Conservation (phyloP, 208 protist genomes). For the Leishmania lainsoni region DNA sequence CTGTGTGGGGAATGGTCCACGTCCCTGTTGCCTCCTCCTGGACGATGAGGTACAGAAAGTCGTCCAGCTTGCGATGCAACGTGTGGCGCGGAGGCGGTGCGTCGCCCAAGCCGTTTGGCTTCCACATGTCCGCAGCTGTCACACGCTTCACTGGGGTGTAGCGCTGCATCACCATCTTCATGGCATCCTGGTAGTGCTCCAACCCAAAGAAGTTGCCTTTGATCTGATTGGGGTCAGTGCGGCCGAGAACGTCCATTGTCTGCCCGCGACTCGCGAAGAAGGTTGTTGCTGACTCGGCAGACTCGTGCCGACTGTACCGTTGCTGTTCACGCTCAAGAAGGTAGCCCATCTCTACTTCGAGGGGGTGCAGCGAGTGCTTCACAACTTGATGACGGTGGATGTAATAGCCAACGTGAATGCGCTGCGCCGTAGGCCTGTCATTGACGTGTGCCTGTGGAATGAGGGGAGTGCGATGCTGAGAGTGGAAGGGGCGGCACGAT, state of each 20-base stretch:
- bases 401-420: slow-evolving; percentile 67
- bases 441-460: slow-evolving; percentile 61
- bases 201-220: slow-evolving; percentile 78
- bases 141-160: slow-evolving; percentile 68
- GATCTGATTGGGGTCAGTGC: slow-evolving; percentile 69
- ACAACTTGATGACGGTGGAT: slow-evolving; percentile 77
- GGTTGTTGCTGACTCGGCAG: slow-evolving; percentile 65
- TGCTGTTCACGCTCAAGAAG: slow-evolving; percentile 82
- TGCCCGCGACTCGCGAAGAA: slow-evolving; percentile 72
- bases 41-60: slow-evolving; percentile 83
- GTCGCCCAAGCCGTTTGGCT: slow-evolving; percentile 33
- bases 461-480: slow-evolving; percentile 80
- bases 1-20: slow-evolving; percentile 73
- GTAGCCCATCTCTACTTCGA: slow-evolving; percentile 75
- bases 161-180: slow-evolving; percentile 75
- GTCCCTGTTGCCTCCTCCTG: slow-evolving; percentile 49
- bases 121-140: slow-evolving; percentile 52
- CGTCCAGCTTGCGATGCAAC: slow-evolving; percentile 75
- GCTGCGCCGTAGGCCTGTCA: slow-evolving; percentile 23
- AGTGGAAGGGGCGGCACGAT: slow-evolving; percentile 42
- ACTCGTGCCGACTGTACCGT: slow-evolving; percentile 80
- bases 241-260: slow-evolving; percentile 68
- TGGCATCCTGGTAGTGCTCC: slow-evolving; percentile 84
- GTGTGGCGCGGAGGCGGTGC: slow-evolving; percentile 59
- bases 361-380: slow-evolving; percentile 76